phyloP scores from a whole-genome alignment of 2,329 filamentous ascomycete genomes.

The Botryotinia convoluta region DNA sequence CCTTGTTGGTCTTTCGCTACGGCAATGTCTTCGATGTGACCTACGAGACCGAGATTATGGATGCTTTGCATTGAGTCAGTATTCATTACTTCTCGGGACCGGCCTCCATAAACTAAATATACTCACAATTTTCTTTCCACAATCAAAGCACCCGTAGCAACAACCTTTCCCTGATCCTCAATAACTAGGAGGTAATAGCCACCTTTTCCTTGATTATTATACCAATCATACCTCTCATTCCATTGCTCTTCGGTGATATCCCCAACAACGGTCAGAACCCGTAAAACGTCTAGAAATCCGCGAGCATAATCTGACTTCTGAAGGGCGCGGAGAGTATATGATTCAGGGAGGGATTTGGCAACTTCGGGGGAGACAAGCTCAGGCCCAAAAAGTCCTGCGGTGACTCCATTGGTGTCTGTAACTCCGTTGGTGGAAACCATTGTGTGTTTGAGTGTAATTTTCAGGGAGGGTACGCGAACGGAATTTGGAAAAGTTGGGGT shows the following conservation, averaged over 20 bases:
- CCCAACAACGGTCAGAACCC: conserved; percentile 89
- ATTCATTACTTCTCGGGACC: not conserved
- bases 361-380: conserved; percentile 77
- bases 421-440: conserved; percentile 21
- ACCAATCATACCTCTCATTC: conserved; percentile 78
- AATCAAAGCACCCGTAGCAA: conserved; percentile 87
- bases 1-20: conserved; percentile 94
- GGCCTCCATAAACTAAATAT: conserved; percentile 1
- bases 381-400: conserved; percentile 70
- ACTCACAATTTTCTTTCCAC: conserved; percentile 91
- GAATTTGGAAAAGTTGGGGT: not conserved
- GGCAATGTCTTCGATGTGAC: conserved; percentile 97
- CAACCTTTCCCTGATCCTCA: conserved; percentile 64
- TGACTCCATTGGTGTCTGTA: conserved; percentile 39
- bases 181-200: conserved; percentile 87
- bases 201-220: conserved; percentile 59
- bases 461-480: not conserved
- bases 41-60: conserved; percentile 76
- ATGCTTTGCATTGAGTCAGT: conserved; percentile 52
- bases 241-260: conserved; percentile 76
- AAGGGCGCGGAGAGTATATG: conserved; percentile 80
- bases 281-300: conserved; percentile 87
- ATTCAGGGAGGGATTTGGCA: conserved; percentile 67
- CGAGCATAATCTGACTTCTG: conserved; percentile 72
- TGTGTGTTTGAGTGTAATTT: not conserved